Percentiles rank a stretch among this genome's conserved stretches.
Evolutionary conservation across 164 flowering plant species (phyloP).

Genomic region (Echeveria elegans): DNA sequence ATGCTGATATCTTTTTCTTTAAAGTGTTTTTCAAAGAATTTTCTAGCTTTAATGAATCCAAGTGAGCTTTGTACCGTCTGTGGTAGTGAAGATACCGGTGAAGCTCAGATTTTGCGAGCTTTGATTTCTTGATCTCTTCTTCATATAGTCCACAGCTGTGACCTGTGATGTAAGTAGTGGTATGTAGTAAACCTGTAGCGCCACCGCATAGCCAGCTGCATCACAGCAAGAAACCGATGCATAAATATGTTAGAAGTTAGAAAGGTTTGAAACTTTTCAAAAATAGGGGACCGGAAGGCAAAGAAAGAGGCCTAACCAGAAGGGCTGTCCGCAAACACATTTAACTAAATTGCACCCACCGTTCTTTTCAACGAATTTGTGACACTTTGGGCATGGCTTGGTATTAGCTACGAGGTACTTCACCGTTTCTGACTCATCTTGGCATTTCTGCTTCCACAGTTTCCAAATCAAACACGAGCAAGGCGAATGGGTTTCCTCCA

Average conservation of each 20-base stretch:
- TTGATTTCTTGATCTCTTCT: slow-evolving; percentile 24
- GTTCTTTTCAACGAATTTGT: slow-evolving; percentile 80
- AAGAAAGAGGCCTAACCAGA: slow-evolving; percentile 45
- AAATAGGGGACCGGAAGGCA: too few species aligned
- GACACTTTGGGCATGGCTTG: slow-evolving; percentile 80
- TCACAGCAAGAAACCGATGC: slow-evolving; percentile 1
- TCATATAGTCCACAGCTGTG: slow-evolving; percentile 55
- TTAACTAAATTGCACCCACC: slow-evolving; percentile 79
- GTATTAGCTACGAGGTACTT: slow-evolving; percentile 78
- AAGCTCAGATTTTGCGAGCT: slow-evolving; percentile 34
- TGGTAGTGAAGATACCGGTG: slow-evolving; percentile 57
- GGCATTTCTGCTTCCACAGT: slow-evolving; percentile 69
- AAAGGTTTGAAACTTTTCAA: too few species aligned
- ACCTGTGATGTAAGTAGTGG: slow-evolving; percentile 35
- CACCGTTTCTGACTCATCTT: slow-evolving; percentile 69
- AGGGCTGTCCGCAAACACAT: slow-evolving; percentile 55
- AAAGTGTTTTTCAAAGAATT: slow-evolving; percentile 31
- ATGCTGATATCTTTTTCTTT: slow-evolving; percentile 22
- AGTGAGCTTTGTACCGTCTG: slow-evolving; percentile 48
- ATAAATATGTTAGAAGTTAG: background rate
- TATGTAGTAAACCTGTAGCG: slow-evolving; percentile 46
- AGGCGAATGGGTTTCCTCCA: slow-evolving; percentile 75
- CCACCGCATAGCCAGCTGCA: slow-evolving; percentile 64
- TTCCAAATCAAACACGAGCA: slow-evolving; percentile 92
- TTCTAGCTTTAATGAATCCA: slow-evolving; percentile 50